phyloP scores from a whole-genome alignment of 179 eudicot species.

The Corrigiola litoralis region DNA sequence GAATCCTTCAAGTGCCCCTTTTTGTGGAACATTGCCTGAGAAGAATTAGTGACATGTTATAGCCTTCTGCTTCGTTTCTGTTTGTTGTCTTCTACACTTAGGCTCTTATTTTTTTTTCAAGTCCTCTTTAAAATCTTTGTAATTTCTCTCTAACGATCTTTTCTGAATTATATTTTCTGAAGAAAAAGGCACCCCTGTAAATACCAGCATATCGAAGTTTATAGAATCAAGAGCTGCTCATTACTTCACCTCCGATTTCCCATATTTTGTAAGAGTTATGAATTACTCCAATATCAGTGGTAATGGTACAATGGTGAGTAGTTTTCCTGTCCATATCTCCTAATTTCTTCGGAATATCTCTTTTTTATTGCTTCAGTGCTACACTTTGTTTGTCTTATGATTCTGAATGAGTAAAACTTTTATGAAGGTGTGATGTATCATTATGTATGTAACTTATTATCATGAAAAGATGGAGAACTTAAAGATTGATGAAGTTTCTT shows the following conservation, averaged over 20 bases:
- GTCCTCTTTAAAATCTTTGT: background rate
- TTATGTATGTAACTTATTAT: too few species aligned
- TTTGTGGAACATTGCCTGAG: background rate
- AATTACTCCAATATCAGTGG: slow-evolving; percentile 63
- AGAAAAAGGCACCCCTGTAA: slow-evolving; percentile 34
- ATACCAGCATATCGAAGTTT: slow-evolving; percentile 41
- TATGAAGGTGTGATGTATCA: too few species aligned
- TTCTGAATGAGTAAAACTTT: too few species aligned
- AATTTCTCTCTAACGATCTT: background rate
- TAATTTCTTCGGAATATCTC: too few species aligned
- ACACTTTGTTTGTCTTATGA: background rate
- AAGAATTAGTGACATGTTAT: background rate
- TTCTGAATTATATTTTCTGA: slow-evolving; percentile 11
- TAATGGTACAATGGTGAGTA: slow-evolving; percentile 74
- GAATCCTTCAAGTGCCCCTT: background rate
- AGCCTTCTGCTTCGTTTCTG: background rate
- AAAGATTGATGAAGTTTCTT: background rate
- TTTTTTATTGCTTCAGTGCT: too few species aligned
- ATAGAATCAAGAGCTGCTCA: slow-evolving; percentile 65
- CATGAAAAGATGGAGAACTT: background rate
- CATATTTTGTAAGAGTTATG: slow-evolving; percentile 74
- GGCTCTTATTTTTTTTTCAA: background rate
- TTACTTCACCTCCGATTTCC: slow-evolving; percentile 61
- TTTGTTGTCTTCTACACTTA: background rate
- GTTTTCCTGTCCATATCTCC: slow-evolving; percentile 7